phyloP scores from a whole-genome alignment of 1,139 yeast genomes.

The Sugiyamaella castrensis region DNA sequence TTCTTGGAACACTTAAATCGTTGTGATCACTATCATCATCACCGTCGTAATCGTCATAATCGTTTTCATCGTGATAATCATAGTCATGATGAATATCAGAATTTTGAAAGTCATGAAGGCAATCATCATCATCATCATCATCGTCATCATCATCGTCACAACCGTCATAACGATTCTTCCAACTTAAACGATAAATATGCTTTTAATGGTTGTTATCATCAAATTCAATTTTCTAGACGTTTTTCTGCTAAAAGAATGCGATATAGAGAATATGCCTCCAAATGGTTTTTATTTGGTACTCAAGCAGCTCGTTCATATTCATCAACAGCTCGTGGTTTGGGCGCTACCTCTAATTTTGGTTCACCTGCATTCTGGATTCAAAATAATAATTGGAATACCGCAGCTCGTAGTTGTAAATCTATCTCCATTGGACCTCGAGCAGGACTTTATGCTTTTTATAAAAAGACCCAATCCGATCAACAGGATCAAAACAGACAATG shows the following conservation, averaged over 20 bases:
- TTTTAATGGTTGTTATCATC: background rate
- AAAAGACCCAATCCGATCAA: background rate
- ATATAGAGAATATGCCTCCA: too few species aligned
- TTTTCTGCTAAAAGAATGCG: too few species aligned
- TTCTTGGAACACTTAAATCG: too few species aligned
- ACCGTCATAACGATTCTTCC: too few species aligned
- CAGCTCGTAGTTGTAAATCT: background rate
- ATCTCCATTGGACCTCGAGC: constrained; percentile 5
- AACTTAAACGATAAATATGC: background rate
- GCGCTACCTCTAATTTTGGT: background rate
- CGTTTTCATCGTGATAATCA: background rate
- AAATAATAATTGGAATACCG: background rate
- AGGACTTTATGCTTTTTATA: constrained; percentile 5
- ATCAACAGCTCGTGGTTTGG: background rate
- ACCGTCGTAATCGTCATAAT: background rate
- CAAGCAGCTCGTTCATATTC: background rate
- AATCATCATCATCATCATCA: too few species aligned
- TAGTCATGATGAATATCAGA: background rate
- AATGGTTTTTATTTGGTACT: too few species aligned
- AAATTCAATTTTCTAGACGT: too few species aligned
- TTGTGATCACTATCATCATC: background rate
- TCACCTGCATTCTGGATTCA: constrained; percentile 5
- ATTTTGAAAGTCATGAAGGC: background rate
- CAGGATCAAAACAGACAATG: constrained; percentile 1
- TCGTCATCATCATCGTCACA: too few species aligned